Evolutionary conservation across 139 green algal genomes (phyloP).

Genomic region (Chlamydomonas sphaeroides): DNA sequence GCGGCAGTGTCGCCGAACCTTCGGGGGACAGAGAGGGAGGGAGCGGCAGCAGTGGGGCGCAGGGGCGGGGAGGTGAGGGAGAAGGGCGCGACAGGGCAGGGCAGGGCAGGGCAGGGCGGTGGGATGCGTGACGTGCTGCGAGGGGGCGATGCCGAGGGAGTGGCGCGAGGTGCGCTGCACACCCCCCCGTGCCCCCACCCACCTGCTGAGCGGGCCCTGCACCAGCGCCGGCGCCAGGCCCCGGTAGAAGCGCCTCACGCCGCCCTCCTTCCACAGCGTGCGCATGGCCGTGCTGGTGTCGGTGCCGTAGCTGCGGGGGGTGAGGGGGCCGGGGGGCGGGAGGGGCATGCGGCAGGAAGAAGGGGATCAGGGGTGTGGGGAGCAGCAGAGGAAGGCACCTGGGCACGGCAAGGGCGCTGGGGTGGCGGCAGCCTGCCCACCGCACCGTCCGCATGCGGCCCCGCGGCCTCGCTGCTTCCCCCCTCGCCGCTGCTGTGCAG

Average conservation of each 20-base stretch:
- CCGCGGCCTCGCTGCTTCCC: too few species aligned
- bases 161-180: too few species aligned
- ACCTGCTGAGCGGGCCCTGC: constrained; percentile 79
- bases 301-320: constrained; percentile 57
- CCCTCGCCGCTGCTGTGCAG: too few species aligned
- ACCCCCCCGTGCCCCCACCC: neutral
- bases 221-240: constrained; percentile 82
- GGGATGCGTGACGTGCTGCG: too few species aligned
- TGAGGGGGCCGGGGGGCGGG: neutral
- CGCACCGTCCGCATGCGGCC: too few species aligned
- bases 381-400: too few species aligned
- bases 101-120: neutral
- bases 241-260: constrained; percentile 86
- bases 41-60: neutral
- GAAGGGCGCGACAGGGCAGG: neutral
- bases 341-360: neutral
- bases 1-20: constrained; percentile 93
- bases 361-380: too few species aligned
- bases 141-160: too few species aligned
- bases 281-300: constrained; percentile 69
- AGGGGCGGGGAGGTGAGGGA: neutral
- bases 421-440: too few species aligned
- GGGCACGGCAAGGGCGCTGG: too few species aligned
- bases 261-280: constrained; percentile 84
- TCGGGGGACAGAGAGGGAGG: neutral